A percentile compares a stretch with the other conserved stretches of the same genome.
These are phyloP conservation scores for Leccinum longicurvipes DNA, from an alignment of 768 basidiomycete genomes.

Conservation along the genomic window DNA sequence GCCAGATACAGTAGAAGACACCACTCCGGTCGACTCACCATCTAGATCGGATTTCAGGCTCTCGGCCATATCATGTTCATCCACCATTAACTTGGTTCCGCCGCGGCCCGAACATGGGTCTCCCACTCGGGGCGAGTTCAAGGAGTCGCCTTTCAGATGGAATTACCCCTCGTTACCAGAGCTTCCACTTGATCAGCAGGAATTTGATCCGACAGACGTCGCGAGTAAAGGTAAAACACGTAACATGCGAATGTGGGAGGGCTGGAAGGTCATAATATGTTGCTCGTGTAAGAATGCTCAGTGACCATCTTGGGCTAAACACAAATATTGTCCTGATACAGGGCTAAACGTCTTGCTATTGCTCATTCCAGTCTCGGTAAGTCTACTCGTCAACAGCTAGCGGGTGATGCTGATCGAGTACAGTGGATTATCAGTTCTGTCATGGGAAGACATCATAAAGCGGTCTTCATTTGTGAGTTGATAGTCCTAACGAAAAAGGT, in stretches of 20 bases:
- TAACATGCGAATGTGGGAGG: conserved; percentile 35
- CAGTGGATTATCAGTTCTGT: conserved; percentile 58
- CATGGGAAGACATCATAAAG: conserved; percentile 44
- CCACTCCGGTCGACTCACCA: conserved; percentile 12
- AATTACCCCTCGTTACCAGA: conserved; percentile 24
- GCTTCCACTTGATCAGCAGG: conserved; percentile 12
- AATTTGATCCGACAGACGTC: background rate
- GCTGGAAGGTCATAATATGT: conserved; percentile 52
- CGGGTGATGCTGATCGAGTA: background rate
- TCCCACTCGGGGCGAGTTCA: conserved; percentile 19
- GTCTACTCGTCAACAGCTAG: conserved; percentile 18
- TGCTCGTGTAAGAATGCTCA: conserved; percentile 49
- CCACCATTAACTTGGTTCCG: conserved; percentile 23
- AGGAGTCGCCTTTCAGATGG: conserved; percentile 32
- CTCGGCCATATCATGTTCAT: conserved; percentile 23
- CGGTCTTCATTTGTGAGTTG: conserved; percentile 61
- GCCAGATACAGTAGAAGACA: conserved; percentile 1
- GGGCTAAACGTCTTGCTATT: conserved; percentile 70
- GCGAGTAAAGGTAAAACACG: conserved; percentile 3
- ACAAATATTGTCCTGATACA: conserved; percentile 24
- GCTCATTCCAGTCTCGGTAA: conserved; percentile 65
- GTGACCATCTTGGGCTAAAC: background rate
- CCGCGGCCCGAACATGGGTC: conserved; percentile 8
- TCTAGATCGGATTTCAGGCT: conserved; percentile 21
- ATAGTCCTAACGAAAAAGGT: background rate